These are phyloP conservation scores for Bipolaris oryzae DNA, from an alignment of 2,329 filamentous ascomycete species.

Conservation along the genomic window DNA sequence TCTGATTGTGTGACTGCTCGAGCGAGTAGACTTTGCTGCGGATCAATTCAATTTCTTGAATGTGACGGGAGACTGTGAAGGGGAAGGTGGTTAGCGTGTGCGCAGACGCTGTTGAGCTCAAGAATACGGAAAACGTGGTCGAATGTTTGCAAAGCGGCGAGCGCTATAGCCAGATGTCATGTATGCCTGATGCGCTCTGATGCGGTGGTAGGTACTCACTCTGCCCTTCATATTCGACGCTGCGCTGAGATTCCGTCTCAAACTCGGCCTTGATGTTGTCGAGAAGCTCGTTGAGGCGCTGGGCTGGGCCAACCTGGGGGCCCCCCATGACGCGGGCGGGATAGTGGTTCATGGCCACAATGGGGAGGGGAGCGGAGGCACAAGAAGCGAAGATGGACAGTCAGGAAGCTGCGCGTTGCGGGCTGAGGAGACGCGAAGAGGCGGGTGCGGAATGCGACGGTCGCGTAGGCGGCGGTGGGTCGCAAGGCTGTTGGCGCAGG, in stretches of 20 bases:
- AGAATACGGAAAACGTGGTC: neutral
- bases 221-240: slow-evolving; percentile 89
- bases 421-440: slow-evolving; percentile 15
- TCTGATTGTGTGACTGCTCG: slow-evolving; percentile 83
- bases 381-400: neutral
- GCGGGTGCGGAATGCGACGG: slow-evolving; percentile 24
- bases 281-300: slow-evolving; percentile 86
- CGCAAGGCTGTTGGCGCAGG: slow-evolving; percentile 32
- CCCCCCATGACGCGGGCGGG: slow-evolving; percentile 81
- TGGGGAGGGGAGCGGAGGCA: slow-evolving; percentile 1
- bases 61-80: slow-evolving; percentile 71
- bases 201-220: slow-evolving; percentile 66
- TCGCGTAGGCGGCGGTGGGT: slow-evolving; percentile 17
- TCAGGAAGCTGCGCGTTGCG: slow-evolving; percentile 5
- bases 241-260: slow-evolving; percentile 79
- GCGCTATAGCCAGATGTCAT: neutral
- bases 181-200: neutral
- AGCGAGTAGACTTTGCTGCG: slow-evolving; percentile 91
- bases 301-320: slow-evolving; percentile 62
- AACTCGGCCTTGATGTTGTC: slow-evolving; percentile 92
- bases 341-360: slow-evolving; percentile 69
- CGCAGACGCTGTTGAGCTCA: neutral
- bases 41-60: slow-evolving; percentile 94
- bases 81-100: slow-evolving; percentile 5
- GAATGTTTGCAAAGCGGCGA: slow-evolving; percentile 1